phyloP scores from a whole-genome alignment of 768 basidiomycete species.

The Tubosaeta sp. region DNA sequence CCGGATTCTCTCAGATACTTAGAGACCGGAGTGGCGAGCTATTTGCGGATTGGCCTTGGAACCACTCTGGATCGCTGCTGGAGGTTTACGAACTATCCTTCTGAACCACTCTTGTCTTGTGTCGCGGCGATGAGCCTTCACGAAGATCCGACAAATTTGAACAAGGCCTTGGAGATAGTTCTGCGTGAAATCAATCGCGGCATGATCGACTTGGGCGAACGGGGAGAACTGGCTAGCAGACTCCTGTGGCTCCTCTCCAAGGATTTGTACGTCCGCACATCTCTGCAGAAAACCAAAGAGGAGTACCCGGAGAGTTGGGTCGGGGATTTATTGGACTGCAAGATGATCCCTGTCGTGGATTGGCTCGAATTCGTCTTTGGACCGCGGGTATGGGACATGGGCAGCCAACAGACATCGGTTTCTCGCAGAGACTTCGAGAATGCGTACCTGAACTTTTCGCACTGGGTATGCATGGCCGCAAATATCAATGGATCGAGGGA shows the following conservation, averaged over 20 bases:
- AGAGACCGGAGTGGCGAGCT: background rate
- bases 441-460: slow-evolving; percentile 11
- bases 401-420: background rate
- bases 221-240: background rate
- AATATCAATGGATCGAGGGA: background rate
- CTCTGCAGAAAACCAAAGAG: background rate
- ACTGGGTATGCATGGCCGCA: slow-evolving; percentile 13
- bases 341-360: slow-evolving; percentile 8
- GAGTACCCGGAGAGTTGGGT: slow-evolving; percentile 1
- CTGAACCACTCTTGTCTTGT: slow-evolving; percentile 9
- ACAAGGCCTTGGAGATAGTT: background rate
- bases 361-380: slow-evolving; percentile 15
- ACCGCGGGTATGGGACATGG: background rate
- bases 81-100: slow-evolving; percentile 8
- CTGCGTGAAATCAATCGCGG: background rate
- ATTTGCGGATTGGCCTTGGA: slow-evolving; percentile 1
- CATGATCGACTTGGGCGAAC: slow-evolving; percentile 1
- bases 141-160: background rate
- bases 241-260: background rate
- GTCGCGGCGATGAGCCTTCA: slow-evolving; percentile 2
- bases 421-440: slow-evolving; percentile 3
- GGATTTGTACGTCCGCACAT: background rate
- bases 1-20: background rate
- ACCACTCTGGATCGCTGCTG: background rate
- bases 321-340: slow-evolving; percentile 3